Percentiles rank a stretch among this genome's conserved stretches.
Conservation (phyloP, 2,329 filamentous ascomycete species). For the Colletotrichum kahawae region DNA sequence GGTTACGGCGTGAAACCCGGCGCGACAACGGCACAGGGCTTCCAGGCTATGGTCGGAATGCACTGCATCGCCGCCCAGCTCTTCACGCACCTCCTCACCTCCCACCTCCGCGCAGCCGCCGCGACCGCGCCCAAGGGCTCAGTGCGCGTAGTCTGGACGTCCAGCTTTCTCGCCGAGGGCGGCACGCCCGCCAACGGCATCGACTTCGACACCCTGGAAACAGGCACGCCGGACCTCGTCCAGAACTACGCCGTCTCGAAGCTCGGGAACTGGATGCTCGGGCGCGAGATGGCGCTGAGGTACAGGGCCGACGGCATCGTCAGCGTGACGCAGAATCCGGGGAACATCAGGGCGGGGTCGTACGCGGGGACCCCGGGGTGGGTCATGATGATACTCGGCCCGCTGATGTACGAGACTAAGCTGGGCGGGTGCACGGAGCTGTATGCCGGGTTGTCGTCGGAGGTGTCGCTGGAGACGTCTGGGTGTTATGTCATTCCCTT, state of each 20-base stretch:
- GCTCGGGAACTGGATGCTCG: neutral
- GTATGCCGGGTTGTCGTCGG: neutral
- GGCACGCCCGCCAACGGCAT: neutral
- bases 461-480: accelerated
- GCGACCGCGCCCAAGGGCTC: accelerated
- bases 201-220: neutral
- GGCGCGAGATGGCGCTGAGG: neutral
- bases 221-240: neutral
- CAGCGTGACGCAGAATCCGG: neutral
- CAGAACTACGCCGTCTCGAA: neutral
- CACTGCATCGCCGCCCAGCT: neutral
- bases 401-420: neutral
- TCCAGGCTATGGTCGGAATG: neutral
- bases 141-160: neutral
- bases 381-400: neutral
- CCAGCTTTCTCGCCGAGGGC: neutral
- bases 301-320: neutral
- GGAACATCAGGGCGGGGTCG: neutral
- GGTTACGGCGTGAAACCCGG: neutral
- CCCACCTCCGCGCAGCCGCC: neutral
- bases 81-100: neutral
- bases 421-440: neutral
- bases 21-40: neutral
- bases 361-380: neutral
- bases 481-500: neutral